phyloP scores from a whole-genome alignment of 2,329 filamentous ascomycete genomes.

The Diaporthe batatas region DNA sequence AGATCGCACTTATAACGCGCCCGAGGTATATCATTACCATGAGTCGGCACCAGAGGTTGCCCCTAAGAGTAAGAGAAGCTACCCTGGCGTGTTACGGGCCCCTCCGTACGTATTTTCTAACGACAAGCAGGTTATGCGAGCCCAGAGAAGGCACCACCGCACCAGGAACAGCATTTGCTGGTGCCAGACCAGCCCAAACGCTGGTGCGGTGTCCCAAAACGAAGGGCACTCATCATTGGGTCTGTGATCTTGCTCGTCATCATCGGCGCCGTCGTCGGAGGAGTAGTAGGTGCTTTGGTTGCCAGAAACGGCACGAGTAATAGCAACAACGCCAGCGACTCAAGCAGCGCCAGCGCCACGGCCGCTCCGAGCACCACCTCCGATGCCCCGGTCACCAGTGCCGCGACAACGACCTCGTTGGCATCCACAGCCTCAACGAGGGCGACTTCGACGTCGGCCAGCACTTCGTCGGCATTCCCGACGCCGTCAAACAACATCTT shows the following conservation, averaged over 20 bases:
- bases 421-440: conserved; percentile 1
- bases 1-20: not conserved
- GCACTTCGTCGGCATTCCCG: conserved; percentile 6
- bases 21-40: conserved; percentile 11
- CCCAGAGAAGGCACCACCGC: not conserved
- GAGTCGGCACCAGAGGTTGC: conserved; percentile 4
- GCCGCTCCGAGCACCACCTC: not conserved
- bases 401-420: not conserved
- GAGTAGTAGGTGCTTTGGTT: conserved; percentile 19
- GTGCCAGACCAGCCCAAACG: not conserved
- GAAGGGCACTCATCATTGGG: conserved; percentile 12
- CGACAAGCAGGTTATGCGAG: not conserved
- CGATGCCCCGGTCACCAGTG: not conserved
- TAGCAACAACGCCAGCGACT: not conserved
- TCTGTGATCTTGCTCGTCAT: conserved; percentile 10
- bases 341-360: not conserved
- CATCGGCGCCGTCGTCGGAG: conserved; percentile 22
- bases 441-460: not conserved
- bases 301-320: not conserved
- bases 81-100: no score
- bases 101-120: not conserved
- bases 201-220: conserved; percentile 26
- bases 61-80: not conserved
- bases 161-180: not conserved
- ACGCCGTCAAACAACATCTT: conserved; percentile 25